These are phyloP conservation scores for Lachancea kluyveri DNA, from an alignment of 805 yeast genomes.

Conservation along the genomic window DNA sequence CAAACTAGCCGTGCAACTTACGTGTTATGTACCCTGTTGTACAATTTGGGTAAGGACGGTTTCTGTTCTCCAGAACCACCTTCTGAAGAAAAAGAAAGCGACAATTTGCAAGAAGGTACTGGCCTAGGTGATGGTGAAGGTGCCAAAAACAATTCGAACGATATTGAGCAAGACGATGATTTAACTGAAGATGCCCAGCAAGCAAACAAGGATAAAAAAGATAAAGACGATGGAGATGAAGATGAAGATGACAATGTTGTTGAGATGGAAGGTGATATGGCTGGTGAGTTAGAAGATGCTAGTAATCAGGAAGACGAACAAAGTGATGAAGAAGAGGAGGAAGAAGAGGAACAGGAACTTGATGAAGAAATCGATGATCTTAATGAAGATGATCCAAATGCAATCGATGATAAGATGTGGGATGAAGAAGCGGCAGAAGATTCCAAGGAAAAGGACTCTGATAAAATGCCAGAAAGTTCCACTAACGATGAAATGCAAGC, in stretches of 20 bases:
- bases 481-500: slow-evolving; percentile 41
- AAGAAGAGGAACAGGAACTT: slow-evolving; percentile 62
- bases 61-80: slow-evolving; percentile 90
- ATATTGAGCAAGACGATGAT: slow-evolving; percentile 89
- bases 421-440: slow-evolving; percentile 80
- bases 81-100: slow-evolving; percentile 50
- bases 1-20: slow-evolving; percentile 57
- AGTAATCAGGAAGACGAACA: slow-evolving; percentile 60
- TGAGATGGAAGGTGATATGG: slow-evolving; percentile 96
- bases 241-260: slow-evolving; percentile 85
- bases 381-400: slow-evolving; percentile 88
- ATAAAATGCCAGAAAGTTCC: slow-evolving; percentile 54
- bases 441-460: slow-evolving; percentile 77
- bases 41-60: slow-evolving; percentile 66
- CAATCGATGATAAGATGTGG: slow-evolving; percentile 97
- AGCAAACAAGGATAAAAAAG: slow-evolving; percentile 65
- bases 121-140: slow-evolving; percentile 94
- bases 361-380: slow-evolving; percentile 88
- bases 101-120: slow-evolving; percentile 76
- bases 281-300: slow-evolving; percentile 80
- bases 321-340: slow-evolving; percentile 42
- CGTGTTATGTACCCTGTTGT: slow-evolving; percentile 48
- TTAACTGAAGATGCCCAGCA: slow-evolving; percentile 70
- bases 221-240: slow-evolving; percentile 52
- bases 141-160: slow-evolving; percentile 71